A percentile compares a stretch with the other conserved stretches of the same genome.
These are phyloP conservation scores for Pulveroboletus sp. DNA, from an alignment of 768 basidiomycete species.

Conservation along the genomic window DNA sequence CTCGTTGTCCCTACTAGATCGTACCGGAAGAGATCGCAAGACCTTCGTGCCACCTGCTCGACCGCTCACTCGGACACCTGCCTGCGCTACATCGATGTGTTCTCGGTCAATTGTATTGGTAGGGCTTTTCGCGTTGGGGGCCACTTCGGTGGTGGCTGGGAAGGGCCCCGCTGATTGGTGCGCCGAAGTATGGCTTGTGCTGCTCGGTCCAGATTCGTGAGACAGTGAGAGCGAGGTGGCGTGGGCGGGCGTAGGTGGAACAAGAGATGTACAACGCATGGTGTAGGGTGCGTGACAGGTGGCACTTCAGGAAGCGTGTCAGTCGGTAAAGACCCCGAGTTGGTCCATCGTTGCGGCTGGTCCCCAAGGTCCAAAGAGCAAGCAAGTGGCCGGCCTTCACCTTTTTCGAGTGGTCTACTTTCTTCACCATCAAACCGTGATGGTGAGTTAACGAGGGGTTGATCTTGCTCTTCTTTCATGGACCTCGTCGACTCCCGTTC, in stretches of 20 bases:
- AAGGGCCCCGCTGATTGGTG: not conserved
- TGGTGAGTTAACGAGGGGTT: not conserved
- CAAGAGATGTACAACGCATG: not conserved
- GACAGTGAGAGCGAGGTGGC: not conserved
- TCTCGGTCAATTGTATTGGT: not conserved
- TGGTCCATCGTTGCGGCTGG: not conserved
- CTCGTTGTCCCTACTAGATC: not conserved
- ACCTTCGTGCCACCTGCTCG: not conserved
- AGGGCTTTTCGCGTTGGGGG: not conserved
- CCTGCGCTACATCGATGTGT: not conserved
- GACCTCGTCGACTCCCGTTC: not conserved
- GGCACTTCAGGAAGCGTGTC: not conserved
- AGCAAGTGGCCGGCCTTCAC: not conserved
- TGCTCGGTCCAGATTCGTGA: not conserved
- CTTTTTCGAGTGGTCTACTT: not conserved
- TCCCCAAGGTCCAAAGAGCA: not conserved
- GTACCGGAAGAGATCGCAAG: not conserved
- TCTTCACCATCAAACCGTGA: not conserved
- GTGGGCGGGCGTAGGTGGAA: slow-evolving; percentile 5
- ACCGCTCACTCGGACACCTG: not conserved
- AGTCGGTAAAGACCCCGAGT: not conserved
- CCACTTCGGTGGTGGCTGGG: not conserved
- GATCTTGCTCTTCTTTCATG: not conserved
- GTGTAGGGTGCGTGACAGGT: not conserved
- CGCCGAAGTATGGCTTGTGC: not conserved